phyloP scores from a whole-genome alignment of 768 basidiomycete genomes.

The Collybiopsis confluens region DNA sequence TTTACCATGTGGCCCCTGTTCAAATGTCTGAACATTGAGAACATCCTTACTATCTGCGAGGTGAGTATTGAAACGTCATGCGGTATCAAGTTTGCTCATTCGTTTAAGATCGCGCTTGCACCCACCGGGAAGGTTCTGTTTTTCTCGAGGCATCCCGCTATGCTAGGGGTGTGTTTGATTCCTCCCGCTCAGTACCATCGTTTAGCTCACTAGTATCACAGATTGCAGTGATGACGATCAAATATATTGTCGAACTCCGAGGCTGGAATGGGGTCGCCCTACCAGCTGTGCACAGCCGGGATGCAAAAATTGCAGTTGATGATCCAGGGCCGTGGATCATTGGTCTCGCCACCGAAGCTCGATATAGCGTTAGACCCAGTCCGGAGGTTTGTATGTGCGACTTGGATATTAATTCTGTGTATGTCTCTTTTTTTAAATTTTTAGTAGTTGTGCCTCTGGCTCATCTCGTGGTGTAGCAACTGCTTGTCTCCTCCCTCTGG shows the following conservation, averaged over 20 bases:
- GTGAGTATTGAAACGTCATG: conserved; percentile 28
- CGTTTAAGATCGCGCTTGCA: conserved; percentile 69
- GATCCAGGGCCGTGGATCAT: conserved; percentile 98
- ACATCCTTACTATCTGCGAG: conserved; percentile 91
- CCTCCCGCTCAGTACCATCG: background rate
- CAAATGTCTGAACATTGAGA: conserved; percentile 88
- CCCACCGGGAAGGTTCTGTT: conserved; percentile 86
- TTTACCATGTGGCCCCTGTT: conserved; percentile 98
- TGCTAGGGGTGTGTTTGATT: conserved; percentile 65
- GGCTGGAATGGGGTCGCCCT: conserved; percentile 92
- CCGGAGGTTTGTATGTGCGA: conserved; percentile 87
- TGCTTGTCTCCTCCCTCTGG: conserved; percentile 78
- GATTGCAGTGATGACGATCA: conserved; percentile 88
- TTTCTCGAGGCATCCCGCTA: conserved; percentile 83
- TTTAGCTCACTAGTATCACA: conserved; percentile 20
- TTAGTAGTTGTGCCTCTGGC: conserved; percentile 9
- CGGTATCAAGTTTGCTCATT: background rate
- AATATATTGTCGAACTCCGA: conserved; percentile 87
- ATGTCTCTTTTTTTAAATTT: conserved; percentile 23
- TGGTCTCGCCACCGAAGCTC: conserved; percentile 80
- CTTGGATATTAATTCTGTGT: conserved; percentile 83
- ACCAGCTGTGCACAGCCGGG: conserved; percentile 79
- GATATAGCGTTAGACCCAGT: conserved; percentile 69
- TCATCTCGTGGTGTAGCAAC: conserved; percentile 38
- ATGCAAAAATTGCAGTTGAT: conserved; percentile 90